phyloP scores from a whole-genome alignment of 306 rosid genomes.

The Ammopiptanthus mongolicus region DNA sequence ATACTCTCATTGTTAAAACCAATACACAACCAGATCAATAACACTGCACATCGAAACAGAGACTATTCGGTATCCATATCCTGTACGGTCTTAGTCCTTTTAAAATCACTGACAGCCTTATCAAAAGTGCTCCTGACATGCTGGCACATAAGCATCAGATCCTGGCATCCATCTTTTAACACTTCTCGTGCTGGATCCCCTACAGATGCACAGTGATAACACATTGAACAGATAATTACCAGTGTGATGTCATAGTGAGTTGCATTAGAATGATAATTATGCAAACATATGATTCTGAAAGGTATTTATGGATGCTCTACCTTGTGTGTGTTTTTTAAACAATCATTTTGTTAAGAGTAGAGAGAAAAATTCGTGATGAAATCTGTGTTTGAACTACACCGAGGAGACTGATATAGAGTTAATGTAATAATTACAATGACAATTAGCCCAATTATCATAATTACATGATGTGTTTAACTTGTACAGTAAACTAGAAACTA shows the following conservation, averaged over 20 bases:
- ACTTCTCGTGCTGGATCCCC: slow-evolving; percentile 58
- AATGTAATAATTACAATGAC: too few relatives aligned
- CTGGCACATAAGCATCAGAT: slow-evolving; percentile 60
- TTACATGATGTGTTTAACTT: too few relatives aligned
- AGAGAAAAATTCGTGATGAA: too few relatives aligned
- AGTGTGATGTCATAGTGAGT: background rate
- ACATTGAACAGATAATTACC: background rate
- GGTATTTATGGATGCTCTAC: background rate
- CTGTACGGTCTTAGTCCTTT: slow-evolving; percentile 29
- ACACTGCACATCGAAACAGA: background rate
- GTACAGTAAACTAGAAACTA: too few relatives aligned
- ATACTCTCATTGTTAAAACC: background rate
- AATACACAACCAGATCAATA: background rate
- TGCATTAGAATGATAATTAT: background rate
- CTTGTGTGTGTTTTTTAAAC: background rate
- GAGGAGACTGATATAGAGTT: too few relatives aligned
- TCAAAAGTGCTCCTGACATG: slow-evolving; percentile 55
- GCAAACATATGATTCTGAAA: background rate
- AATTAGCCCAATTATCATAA: too few relatives aligned
- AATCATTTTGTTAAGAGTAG: too few relatives aligned
- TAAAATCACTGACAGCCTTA: slow-evolving; percentile 50
- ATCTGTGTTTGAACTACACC: too few relatives aligned
- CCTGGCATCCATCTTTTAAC: slow-evolving; percentile 57
- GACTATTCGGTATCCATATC: slow-evolving; percentile 24
- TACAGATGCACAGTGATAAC: slow-evolving; percentile 9